These are phyloP conservation scores for Penicilliopsis zonata DNA, from an alignment of 495 filamentous ascomycete genomes.

Conservation along the genomic window DNA sequence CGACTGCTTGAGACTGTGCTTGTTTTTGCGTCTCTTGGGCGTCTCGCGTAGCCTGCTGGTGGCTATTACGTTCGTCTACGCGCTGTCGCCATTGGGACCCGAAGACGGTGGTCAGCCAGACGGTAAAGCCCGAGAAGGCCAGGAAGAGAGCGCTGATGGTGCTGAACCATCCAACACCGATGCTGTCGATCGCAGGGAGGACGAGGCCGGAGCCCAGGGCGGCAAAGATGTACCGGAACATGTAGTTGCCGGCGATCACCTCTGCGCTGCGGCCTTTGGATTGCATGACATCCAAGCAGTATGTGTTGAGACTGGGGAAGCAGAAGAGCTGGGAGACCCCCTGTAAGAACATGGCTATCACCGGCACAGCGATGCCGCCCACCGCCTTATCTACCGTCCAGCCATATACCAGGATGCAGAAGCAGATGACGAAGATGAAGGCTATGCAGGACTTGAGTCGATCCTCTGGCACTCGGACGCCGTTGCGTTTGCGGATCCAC, in stretches of 20 bases:
- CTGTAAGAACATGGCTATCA: constrained; percentile 59
- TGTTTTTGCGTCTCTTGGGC: neutral
- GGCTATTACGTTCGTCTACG: constrained; percentile 29
- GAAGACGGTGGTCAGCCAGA: constrained; percentile 32
- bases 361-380: constrained; percentile 55
- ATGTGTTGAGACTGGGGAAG: constrained; percentile 63
- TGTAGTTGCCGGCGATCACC: constrained; percentile 64
- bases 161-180: constrained; percentile 27
- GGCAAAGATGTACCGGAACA: constrained; percentile 56
- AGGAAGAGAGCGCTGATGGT: constrained; percentile 44
- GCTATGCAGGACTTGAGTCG: constrained; percentile 48
- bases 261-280: constrained; percentile 42
- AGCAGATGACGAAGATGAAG: constrained; percentile 50
- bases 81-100: constrained; percentile 40
- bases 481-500: constrained; percentile 44
- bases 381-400: constrained; percentile 56
- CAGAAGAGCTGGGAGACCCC: constrained; percentile 62
- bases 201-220: constrained; percentile 53
- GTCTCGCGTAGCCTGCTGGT: neutral
- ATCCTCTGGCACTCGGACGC: constrained; percentile 56
- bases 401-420: constrained; percentile 57
- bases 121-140: constrained; percentile 22
- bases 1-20: neutral
- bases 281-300: constrained; percentile 67
- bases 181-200: constrained; percentile 45